Conservation (phyloP, 2,329 filamentous ascomycete genomes). For the Proliferodiscus dingleyae region DNA sequence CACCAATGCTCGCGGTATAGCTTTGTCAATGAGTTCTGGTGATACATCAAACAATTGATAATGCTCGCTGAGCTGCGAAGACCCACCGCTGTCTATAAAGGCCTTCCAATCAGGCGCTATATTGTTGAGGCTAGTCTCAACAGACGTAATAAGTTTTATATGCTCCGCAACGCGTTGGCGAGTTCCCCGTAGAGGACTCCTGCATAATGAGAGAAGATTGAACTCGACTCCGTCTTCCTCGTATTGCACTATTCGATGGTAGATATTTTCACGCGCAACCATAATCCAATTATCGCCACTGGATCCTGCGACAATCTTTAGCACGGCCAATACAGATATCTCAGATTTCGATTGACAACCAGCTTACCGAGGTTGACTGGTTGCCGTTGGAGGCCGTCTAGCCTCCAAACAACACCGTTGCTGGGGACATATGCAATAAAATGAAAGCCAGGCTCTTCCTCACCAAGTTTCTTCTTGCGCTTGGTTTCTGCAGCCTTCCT, state of each 20-base stretch:
- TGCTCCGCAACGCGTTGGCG: constrained; percentile 37
- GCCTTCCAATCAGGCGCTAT: constrained; percentile 40
- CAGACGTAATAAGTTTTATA: constrained; percentile 35
- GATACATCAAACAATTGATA: constrained; percentile 16
- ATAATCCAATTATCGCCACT: constrained; percentile 57
- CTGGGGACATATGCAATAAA: constrained; percentile 86
- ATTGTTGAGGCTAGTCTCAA: constrained; percentile 37
- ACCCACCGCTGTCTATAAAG: constrained; percentile 24
- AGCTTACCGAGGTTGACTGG: constrained; percentile 58
- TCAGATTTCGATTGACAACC: background rate
- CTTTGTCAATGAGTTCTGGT: constrained; percentile 14
- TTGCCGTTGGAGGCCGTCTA: constrained; percentile 75
- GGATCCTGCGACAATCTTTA: constrained; percentile 18
- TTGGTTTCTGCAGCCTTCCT: constrained; percentile 37
- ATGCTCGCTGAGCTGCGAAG: constrained; percentile 8
- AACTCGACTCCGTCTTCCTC: constrained; percentile 65
- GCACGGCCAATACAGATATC: constrained; percentile 8
- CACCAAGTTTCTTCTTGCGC: constrained; percentile 37
- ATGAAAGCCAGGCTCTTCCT: constrained; percentile 67
- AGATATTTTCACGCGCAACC: constrained; percentile 59
- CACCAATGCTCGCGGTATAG: constrained; percentile 1
- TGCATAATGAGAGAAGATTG: constrained; percentile 70
- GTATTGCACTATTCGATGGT: constrained; percentile 62
- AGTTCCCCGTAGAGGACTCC: constrained; percentile 49
- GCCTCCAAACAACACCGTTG: constrained; percentile 73